Evolutionary conservation across 2,329 filamentous ascomycete genomes (phyloP), one percentile per base, ranked within the genome.

Genomic region (Bipolaris oryzae): DNA sequence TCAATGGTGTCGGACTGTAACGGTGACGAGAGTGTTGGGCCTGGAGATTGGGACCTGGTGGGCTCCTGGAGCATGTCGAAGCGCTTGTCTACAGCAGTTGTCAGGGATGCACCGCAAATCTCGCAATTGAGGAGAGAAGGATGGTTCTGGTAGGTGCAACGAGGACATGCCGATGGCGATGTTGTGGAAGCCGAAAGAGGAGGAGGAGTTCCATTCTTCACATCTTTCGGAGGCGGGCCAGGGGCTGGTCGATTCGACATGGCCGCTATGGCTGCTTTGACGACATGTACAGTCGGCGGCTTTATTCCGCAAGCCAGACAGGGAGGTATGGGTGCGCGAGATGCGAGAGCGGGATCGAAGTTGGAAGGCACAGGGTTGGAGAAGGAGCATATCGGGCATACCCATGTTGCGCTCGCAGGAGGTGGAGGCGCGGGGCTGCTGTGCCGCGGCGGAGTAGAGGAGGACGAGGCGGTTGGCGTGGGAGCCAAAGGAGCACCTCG

Each of bases 281-380:
- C 79, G 1, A 98, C 84, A 60, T 91, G 88, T 1, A 91, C 85
- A 46, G 96, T 82, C 0, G 89, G 88, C 3, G 95, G 95, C 69
- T 95, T 96, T 70, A 99, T 96, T 0, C 95, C 95, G 73, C 95
- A 99, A 5, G 92, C 90, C 51, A 96, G 81, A 73, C 95, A 99
- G 64, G 94, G 91, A 3, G 93, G 90, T 20, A 96, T 79, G 7
- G 88, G 89, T 5, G 90, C 96, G 61, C 92, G 87, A 18, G 88
- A 85, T 59, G 92, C 92, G 2, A 89, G 88, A 1, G 88, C 84
- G 0, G 92, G 90, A 69, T 98, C 94, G 74, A 98, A 98, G 74
- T 96, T 97, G 35, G 91, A 90, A 0, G 95, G 93, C 1, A 97
- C 87, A 0, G 91, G 89, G 70, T 98, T 98, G 9, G 93, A 94